Percentiles rank a stretch among this genome's conserved stretches.
These are phyloP conservation scores for Alternaria sp. DNA, from an alignment of 2,329 filamentous ascomycete genomes.

Conservation along the genomic window DNA sequence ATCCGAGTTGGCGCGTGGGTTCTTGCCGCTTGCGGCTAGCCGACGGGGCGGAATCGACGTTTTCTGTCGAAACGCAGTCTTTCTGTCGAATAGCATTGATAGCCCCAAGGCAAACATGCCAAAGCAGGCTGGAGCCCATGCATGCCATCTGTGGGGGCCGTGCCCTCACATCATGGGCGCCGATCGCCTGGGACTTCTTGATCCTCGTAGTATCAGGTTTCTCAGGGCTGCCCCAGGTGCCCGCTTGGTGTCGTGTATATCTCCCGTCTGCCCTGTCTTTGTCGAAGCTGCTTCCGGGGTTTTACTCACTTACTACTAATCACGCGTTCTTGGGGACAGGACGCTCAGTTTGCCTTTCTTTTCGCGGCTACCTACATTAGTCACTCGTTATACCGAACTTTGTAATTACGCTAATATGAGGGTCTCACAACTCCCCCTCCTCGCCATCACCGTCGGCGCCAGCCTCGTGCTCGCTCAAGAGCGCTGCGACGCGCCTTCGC, in stretches of 20 bases:
- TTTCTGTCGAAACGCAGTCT: neutral
- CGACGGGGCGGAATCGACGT: neutral
- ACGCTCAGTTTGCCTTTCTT: neutral
- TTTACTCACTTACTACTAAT: neutral
- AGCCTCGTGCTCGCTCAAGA: conserved; percentile 25
- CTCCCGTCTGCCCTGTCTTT: neutral
- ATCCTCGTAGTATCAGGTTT: neutral
- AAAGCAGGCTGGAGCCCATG: neutral
- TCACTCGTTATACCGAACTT: conserved; percentile 5
- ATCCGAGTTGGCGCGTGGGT: conserved; percentile 15
- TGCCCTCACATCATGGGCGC: neutral
- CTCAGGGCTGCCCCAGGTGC: neutral
- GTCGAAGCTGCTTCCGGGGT: neutral
- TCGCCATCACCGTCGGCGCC: conserved; percentile 14
- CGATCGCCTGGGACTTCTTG: neutral
- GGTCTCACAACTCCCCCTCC: conserved; percentile 7
- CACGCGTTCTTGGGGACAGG: neutral
- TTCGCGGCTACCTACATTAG: neutral
- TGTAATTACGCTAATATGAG: conserved; percentile 17
- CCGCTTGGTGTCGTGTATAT: neutral
- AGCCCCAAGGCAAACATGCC: neutral
- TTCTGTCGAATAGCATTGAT: neutral
- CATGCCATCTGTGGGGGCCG: neutral
- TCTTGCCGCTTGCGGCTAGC: conserved; percentile 10
- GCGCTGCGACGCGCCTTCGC: conserved; percentile 32